Conservation (phyloP, 345 rosid genomes). For the Psidium friedrichsthalianum region DNA sequence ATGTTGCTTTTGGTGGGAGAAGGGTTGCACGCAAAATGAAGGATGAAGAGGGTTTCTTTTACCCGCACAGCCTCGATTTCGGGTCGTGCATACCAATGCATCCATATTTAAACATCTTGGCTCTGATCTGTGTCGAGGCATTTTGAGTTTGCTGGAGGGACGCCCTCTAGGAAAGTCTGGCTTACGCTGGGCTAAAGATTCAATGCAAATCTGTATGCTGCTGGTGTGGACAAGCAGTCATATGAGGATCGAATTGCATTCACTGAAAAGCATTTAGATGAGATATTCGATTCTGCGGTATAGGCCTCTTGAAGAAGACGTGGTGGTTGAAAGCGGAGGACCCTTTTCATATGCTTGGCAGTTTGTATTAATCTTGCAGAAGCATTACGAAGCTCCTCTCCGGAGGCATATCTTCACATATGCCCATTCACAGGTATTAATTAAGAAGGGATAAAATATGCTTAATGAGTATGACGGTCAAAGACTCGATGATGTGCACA, state of each 20-base stretch:
- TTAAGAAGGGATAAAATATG: neutral
- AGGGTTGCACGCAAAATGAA: slow-evolving; percentile 98
- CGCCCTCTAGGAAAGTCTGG: slow-evolving; percentile 82
- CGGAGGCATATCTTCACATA: slow-evolving; percentile 64
- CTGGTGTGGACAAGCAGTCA: slow-evolving; percentile 91
- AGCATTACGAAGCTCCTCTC: slow-evolving; percentile 80
- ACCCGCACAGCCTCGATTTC: slow-evolving; percentile 93
- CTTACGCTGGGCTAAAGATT: slow-evolving; percentile 89
- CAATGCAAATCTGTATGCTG: slow-evolving; percentile 88
- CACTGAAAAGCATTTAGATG: slow-evolving; percentile 75
- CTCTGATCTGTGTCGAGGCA: slow-evolving; percentile 94
- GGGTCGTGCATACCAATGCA: slow-evolving; percentile 99
- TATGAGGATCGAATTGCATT: slow-evolving; percentile 72
- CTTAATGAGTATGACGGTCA: neutral
- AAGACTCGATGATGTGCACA: too few relatives aligned
- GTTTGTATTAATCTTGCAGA: slow-evolving; percentile 76
- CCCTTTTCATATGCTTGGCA: slow-evolving; percentile 96
- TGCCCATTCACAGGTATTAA: slow-evolving; percentile 82
- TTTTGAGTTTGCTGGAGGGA: slow-evolving; percentile 96
- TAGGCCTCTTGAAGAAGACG: slow-evolving; percentile 78
- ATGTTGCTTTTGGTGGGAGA: slow-evolving; percentile 9
- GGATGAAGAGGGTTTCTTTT: slow-evolving; percentile 90
- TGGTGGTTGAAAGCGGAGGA: slow-evolving; percentile 99
- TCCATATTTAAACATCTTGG: slow-evolving; percentile 94
- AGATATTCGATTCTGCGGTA: slow-evolving; percentile 92